phyloP scores from a whole-genome alignment of 345 rosid species.

The Xanthoceras sorbifolium region DNA sequence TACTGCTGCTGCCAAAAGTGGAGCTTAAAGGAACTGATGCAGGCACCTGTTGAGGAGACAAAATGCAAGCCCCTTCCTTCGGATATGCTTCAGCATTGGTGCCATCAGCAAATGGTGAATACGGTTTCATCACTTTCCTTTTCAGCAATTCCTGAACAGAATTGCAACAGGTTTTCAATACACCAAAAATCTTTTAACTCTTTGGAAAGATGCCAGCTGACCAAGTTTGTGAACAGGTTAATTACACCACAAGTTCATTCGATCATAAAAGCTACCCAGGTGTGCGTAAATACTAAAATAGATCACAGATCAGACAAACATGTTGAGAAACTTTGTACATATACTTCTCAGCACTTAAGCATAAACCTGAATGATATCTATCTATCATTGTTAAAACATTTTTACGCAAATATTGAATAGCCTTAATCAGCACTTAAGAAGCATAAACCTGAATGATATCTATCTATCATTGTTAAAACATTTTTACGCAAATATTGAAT shows the following conservation, averaged over 20 bases:
- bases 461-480: background rate
- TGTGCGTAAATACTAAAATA: background rate
- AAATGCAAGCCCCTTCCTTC: constrained; percentile 47
- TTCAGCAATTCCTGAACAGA: constrained; percentile 64
- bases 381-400: background rate
- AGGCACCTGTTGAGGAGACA: constrained; percentile 60
- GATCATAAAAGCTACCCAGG: background rate
- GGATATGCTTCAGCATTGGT: constrained; percentile 41
- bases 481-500: too few species aligned
- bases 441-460: background rate
- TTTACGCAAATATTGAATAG: too few species aligned
- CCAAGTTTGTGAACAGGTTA: too few species aligned
- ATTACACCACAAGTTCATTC: too few species aligned
- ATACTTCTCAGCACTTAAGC: background rate
- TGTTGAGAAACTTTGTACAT: background rate
- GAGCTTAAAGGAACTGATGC: constrained; percentile 48
- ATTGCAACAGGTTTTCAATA: background rate
- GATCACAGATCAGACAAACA: background rate
- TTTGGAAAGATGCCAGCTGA: background rate
- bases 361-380: background rate
- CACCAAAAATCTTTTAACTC: background rate
- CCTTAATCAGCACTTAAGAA: background rate
- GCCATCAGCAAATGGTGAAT: constrained; percentile 54
- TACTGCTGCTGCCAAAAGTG: constrained; percentile 60
- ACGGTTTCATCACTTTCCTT: constrained; percentile 80